Conservation (phyloP, 1,139 yeast species). For the Hemisphaericaspora xylofermentans region DNA sequence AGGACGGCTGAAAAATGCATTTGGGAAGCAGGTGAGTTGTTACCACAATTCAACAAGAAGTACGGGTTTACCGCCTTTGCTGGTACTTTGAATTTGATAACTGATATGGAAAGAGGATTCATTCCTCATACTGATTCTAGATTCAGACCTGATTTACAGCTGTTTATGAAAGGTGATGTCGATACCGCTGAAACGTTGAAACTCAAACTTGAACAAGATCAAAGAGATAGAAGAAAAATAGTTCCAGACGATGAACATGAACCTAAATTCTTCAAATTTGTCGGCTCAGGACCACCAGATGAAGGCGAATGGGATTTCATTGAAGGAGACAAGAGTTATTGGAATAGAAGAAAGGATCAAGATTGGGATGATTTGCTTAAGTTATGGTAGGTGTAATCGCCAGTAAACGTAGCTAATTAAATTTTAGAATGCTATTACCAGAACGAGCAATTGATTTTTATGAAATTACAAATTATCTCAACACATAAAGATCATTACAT, state of each 20-base stretch:
- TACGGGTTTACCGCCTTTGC: slow-evolving; percentile 87
- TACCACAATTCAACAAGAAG: slow-evolving; percentile 58
- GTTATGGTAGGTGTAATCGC: slow-evolving; percentile 46
- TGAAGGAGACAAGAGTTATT: slow-evolving; percentile 67
- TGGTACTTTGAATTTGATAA: slow-evolving; percentile 76
- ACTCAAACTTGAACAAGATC: slow-evolving; percentile 69
- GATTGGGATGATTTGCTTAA: slow-evolving; percentile 59
- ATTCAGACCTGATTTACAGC: slow-evolving; percentile 77
- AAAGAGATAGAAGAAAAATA: slow-evolving; percentile 71
- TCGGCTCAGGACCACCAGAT: slow-evolving; percentile 38
- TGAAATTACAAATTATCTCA: not conserved
- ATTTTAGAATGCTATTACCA: no score
- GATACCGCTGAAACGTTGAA: slow-evolving; percentile 72
- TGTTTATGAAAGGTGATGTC: slow-evolving; percentile 67
- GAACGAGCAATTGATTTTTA: no score
- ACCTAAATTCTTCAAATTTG: slow-evolving; percentile 65
- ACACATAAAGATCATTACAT: not conserved
- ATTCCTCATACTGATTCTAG: slow-evolving; percentile 89
- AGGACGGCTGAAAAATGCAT: slow-evolving; percentile 44
- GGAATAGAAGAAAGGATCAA: slow-evolving; percentile 66
- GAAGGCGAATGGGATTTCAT: slow-evolving; percentile 60
- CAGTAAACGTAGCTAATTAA: no score
- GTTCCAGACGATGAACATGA: slow-evolving; percentile 50
- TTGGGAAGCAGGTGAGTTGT: slow-evolving; percentile 68
- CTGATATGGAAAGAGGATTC: slow-evolving; percentile 59